Evolutionary conservation across 2,329 filamentous ascomycete species (phyloP), one percentile per base, ranked within the genome.

Genomic region (Ophiostoma pallidulum): DNA sequence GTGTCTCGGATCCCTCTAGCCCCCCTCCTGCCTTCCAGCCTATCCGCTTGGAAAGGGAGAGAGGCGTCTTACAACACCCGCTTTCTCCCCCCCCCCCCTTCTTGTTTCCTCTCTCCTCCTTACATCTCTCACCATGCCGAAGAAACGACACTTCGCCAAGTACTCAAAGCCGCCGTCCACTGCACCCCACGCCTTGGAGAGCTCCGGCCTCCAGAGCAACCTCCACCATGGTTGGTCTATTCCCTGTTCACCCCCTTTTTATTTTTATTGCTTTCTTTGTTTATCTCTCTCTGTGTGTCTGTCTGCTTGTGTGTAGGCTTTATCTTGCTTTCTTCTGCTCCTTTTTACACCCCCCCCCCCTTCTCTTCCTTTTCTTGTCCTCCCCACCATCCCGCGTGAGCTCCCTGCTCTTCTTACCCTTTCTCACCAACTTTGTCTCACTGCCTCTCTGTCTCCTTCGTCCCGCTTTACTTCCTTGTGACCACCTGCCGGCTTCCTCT

Each of bases 161-260:
- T 77, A 74, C 57, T 75, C 77, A 54, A 82, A 80, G 62, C 77
- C 77, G 55, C 71, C 66, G 57, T 73, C 72, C 51, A 74, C 75
- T 56, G 70, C 70, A 26, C 70, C 75, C 54, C 68, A 72, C 47
- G 71, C 71, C 51, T 62, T 74, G 47, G 64, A 62, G 52, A 65
- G 66, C 45, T 66, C 66, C 28, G 50, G 54, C 41, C 51, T 40
- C 20, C 48, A 53, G 41, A 54, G 49, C 41, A 50, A 47, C 28
- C 32, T 50, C 13, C 54, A 50, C 41, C 52, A 53, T 26, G 53
- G 53, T 55, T 35, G 28, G 51, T 55, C 33, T 32, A 47, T 28
- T 40, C 10, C 29, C 26, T 16, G 24, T 28, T 28, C 24, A 5
- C 24, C 24, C 43, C 16, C n/a, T 35, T 14, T n/a, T 35, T n/a